Evolutionary conservation across 2,329 filamentous ascomycete genomes (phyloP).

Genomic region (Elsinoe australis): DNA sequence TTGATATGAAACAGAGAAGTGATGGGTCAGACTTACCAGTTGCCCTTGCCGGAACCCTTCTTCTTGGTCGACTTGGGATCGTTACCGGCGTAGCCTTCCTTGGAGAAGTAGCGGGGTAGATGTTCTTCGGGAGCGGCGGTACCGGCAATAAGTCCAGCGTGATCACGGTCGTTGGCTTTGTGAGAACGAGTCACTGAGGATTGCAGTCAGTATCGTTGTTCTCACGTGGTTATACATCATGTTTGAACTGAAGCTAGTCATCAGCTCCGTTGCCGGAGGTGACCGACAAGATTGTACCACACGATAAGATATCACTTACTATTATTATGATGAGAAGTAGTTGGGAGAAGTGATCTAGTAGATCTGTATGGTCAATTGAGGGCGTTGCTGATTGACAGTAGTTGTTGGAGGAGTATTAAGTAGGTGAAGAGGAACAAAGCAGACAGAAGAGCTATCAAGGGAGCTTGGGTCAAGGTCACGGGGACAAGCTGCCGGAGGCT

Average conservation of each 20-base stretch:
- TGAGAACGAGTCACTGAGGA: conserved; percentile 86
- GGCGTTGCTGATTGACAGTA: not conserved
- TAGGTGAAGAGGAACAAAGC: conserved; percentile 9
- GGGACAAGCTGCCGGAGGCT: conserved; percentile 2
- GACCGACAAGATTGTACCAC: conserved; percentile 1
- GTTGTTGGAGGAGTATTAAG: not conserved
- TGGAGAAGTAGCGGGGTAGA: conserved; percentile 87
- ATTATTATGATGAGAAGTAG: not conserved
- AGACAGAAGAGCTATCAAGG: conserved; percentile 7
- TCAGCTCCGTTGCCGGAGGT: conserved; percentile 5
- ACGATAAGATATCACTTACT: conserved; percentile 2
- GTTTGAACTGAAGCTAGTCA: conserved; percentile 1
- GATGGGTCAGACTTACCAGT: conserved; percentile 61
- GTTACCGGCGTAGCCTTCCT: conserved; percentile 68
- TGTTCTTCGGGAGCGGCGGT: conserved; percentile 61
- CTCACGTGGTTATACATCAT: not conserved
- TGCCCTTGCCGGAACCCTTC: conserved; percentile 83
- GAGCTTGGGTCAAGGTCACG: conserved; percentile 7
- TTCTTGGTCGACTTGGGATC: conserved; percentile 97
- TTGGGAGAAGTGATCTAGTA: not conserved
- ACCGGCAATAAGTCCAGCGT: conserved; percentile 70
- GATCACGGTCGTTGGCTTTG: conserved; percentile 91
- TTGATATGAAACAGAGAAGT: too few relatives aligned
- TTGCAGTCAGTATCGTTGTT: not conserved
- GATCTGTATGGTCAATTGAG: not conserved